Percentiles rank a stretch among this genome's conserved stretches.
These are phyloP conservation scores for Holtermanniella nyarrowii DNA, from an alignment of 768 basidiomycete species.

Conservation along the genomic window DNA sequence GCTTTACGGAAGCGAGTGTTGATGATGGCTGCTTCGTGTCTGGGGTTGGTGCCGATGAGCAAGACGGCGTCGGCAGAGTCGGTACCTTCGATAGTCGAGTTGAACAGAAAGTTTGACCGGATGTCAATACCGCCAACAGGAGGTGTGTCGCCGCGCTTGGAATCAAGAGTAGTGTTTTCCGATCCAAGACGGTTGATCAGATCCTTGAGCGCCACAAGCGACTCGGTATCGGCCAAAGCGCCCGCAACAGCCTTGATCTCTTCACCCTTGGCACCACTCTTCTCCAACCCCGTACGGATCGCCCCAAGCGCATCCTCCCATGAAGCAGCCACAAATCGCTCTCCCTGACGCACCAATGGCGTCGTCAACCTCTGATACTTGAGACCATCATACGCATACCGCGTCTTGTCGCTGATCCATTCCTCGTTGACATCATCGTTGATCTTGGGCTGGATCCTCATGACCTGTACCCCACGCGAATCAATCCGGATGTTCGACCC, in stretches of 20 bases:
- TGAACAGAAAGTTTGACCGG: constrained; percentile 94
- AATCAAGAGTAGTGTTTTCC: constrained; percentile 80
- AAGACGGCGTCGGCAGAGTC: constrained; percentile 88
- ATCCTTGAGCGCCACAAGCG: constrained; percentile 87
- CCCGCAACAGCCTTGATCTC: constrained; percentile 95
- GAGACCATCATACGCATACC: constrained; percentile 90
- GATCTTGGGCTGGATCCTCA: constrained; percentile 90
- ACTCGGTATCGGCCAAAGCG: constrained; percentile 83
- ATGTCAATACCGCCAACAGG: constrained; percentile 77
- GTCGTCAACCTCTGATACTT: constrained; percentile 89
- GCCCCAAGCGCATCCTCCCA: constrained; percentile 83
- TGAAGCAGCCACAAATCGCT: constrained; percentile 75
- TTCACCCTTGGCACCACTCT: constrained; percentile 73
- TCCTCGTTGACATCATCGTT: constrained; percentile 99
- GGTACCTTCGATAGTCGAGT: constrained; percentile 77
- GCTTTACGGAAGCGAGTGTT: constrained; percentile 94
- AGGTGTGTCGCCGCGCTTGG: constrained; percentile 53
- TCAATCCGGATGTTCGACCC: constrained; percentile 96
- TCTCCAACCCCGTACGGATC: constrained; percentile 64
- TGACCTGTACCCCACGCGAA: constrained; percentile 87
- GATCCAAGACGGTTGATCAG: constrained; percentile 85
- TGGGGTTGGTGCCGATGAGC: constrained; percentile 88
- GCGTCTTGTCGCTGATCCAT: constrained; percentile 99
- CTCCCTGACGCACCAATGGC: constrained; percentile 80
- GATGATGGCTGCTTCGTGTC: constrained; percentile 92